These are phyloP conservation scores for Blastocladiella emersonii DNA, from an alignment of 371 early-diverging fungal genomes.

Conservation along the genomic window DNA sequence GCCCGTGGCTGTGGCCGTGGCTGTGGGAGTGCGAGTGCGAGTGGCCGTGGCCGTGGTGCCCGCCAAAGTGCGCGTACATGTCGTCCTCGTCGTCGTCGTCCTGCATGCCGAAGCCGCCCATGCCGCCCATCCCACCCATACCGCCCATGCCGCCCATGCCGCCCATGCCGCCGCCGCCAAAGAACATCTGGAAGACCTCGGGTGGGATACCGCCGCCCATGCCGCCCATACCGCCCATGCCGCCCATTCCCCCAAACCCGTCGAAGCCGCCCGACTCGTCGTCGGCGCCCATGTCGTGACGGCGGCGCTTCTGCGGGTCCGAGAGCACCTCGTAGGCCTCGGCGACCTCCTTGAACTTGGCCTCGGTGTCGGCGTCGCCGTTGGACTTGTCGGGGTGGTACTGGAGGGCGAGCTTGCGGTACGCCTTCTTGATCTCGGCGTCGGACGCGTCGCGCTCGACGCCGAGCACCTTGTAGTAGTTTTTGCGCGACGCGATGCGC, in stretches of 20 bases:
- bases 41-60: too few relatives aligned
- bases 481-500: conserved; percentile 35
- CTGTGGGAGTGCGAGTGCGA: not conserved
- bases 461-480: conserved; percentile 64
- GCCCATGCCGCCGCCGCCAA: conserved; percentile 27
- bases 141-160: conserved; percentile 18
- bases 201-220: conserved; percentile 36
- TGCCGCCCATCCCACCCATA: conserved; percentile 12
- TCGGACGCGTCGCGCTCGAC: conserved; percentile 32
- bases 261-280: conserved; percentile 37
- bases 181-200: conserved; percentile 52
- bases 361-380: conserved; percentile 39
- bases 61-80: too few relatives aligned
- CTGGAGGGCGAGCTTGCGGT: conserved; percentile 26
- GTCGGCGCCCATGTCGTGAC: conserved; percentile 65
- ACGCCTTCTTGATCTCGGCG: conserved; percentile 57
- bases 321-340: conserved; percentile 65
- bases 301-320: conserved; percentile 62
- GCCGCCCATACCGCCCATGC: conserved; percentile 35
- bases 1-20: not conserved
- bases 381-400: conserved; percentile 71
- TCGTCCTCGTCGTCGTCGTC: not conserved
- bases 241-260: conserved; percentile 24
- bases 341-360: conserved; percentile 67
- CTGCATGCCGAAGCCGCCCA: not conserved